Base-by-base conservation (phyloP, 306 rosid species). In the Fragaria vesca region DNA sequence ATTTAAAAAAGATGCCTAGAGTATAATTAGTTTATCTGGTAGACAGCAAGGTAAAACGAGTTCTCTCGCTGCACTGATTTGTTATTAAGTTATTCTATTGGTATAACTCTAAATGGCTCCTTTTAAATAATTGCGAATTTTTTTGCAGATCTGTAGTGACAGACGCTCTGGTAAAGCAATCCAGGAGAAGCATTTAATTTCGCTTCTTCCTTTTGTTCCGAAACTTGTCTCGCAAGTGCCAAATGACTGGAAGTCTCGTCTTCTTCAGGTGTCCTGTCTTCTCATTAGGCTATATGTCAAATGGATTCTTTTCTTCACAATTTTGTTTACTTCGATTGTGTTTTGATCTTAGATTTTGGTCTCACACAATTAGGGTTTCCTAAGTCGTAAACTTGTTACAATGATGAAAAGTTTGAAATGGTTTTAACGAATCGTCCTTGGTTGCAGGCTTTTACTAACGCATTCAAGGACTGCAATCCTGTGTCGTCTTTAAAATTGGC, bases 161-260 rank as follows among this genome's bases (percentile, higher is more conserved):
- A 73, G 81, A 55, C 81, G 65, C 69, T 82, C 85, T 78, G 89
- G 88, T 75, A 91, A 87, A 67, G 79, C 84, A 71, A 79, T 79
- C 77, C 80, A 82, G 88, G 96, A 88, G 85, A 93, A 84, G 65
- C 89, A 81, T 81, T 68, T 92, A 42, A 78, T 82, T 85, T 85
- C 88, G 52, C 88, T 95, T 76, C 89, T 95, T 82, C 86, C 90
- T 65, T 91, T 92, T 85, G 77, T 95, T 75, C 97, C 98, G 4
- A 89, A 88, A 86, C 88, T 92, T 78, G 66, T 89, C 78, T 81
- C 86, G 18, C 87, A 50, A 50, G 88, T 84, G 79, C 73, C 76
- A 66, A 63, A 81, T 76, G 73, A 67, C 75, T 89, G 97, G 96
- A 86, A 81, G 67, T 84, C 80, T 74, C 90, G 88, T 38, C 96